Conservation (phyloP, 1,284 basidiomycete species). For the Cutaneotrichosporon dermatis region DNA sequence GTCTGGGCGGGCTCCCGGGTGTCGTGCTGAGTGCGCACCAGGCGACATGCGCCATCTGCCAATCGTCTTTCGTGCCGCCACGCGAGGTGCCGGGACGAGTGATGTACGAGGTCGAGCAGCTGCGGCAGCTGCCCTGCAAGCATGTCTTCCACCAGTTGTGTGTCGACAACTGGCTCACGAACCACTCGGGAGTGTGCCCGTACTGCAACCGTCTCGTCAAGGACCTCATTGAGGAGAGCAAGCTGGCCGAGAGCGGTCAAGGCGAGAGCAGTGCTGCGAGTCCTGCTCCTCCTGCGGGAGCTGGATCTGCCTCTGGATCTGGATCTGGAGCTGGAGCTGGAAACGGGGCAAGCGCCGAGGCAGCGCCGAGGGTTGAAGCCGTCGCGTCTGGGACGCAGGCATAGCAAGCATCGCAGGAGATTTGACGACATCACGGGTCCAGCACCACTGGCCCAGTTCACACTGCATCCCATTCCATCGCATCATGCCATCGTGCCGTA, state of each 20-base stretch:
- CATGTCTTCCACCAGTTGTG: conserved; percentile 40
- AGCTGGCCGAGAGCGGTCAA: neutral
- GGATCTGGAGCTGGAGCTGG: too few species aligned
- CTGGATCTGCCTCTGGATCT: too few species aligned
- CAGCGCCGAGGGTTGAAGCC: too few species aligned
- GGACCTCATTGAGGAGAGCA: conserved; percentile 8
- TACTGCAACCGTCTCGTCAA: conserved; percentile 28
- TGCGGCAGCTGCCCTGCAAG: conserved; percentile 32
- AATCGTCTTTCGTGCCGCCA: conserved; percentile 28
- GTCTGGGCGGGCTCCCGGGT: conserved; percentile 20
- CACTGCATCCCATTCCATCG: too few species aligned
- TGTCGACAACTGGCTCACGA: conserved; percentile 38
- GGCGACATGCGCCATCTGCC: conserved; percentile 38
- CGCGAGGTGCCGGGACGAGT: conserved; percentile 19
- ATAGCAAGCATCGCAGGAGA: too few species aligned
- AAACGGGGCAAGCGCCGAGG: too few species aligned
- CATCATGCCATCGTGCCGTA: too few species aligned
- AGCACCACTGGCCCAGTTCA: too few species aligned
- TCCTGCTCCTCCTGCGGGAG: too few species aligned
- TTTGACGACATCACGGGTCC: too few species aligned
- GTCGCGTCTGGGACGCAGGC: too few species aligned
- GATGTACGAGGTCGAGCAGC: conserved; percentile 24
- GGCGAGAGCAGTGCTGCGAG: too few species aligned
- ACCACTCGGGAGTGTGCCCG: conserved; percentile 33
- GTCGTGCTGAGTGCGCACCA: conserved; percentile 22